Conservation (phyloP, 371 early-diverging fungal species). For the Lichtheimia ornata region DNA sequence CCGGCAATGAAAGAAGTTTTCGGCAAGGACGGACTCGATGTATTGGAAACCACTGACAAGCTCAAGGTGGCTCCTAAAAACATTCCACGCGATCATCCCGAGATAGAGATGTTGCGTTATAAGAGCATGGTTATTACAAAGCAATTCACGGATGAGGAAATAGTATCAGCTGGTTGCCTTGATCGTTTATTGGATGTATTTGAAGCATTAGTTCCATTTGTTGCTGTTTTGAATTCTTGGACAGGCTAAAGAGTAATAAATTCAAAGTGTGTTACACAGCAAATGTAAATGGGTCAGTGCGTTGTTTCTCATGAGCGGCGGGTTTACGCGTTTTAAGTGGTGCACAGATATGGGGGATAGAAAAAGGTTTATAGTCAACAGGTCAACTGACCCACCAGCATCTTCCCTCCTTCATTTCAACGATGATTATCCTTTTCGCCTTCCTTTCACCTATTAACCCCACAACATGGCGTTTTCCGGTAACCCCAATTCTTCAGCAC, state of each 20-base stretch:
- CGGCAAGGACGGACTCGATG: constrained; percentile 41
- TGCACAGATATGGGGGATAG: no score
- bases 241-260: constrained; percentile 24
- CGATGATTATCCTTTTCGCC: no score
- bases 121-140: constrained; percentile 48
- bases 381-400: no score
- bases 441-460: no score
- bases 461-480: no score
- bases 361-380: no score
- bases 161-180: constrained; percentile 46
- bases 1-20: constrained; percentile 46
- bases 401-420: no score
- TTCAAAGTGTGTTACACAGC: no score
- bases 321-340: no score
- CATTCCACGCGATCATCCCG: constrained; percentile 51
- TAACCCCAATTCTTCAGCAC: no score
- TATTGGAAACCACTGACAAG: constrained; percentile 29
- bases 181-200: constrained; percentile 44
- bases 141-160: constrained; percentile 43
- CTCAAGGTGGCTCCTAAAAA: constrained; percentile 51
- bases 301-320: no score
- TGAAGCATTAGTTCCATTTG: constrained; percentile 58
- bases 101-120: constrained; percentile 49
- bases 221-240: constrained; percentile 59
- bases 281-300: no score